phyloP scores from a whole-genome alignment of 2,329 filamentous ascomycete genomes.

The Fusarium falciforme region DNA sequence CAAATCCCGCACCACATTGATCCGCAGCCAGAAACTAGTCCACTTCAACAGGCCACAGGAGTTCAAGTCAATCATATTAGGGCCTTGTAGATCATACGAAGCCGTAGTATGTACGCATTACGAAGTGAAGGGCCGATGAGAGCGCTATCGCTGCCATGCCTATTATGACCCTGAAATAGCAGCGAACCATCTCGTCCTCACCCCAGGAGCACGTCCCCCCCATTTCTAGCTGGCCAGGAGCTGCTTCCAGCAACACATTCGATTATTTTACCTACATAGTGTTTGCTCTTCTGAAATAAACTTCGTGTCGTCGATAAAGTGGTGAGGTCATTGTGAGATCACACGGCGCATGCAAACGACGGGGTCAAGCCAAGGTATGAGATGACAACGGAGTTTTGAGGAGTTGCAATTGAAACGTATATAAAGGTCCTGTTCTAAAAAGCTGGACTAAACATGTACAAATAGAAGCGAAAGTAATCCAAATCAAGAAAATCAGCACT shows the following conservation, averaged over 20 bases:
- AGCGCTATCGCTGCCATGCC: background rate
- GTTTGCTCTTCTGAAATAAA: background rate
- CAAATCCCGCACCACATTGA: background rate
- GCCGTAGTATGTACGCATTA: background rate
- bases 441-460: background rate
- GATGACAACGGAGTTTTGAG: too few species aligned
- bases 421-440: background rate
- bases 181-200: background rate
- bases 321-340: background rate
- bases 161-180: background rate
- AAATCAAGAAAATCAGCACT: constrained; percentile 2
- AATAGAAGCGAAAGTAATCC: background rate
- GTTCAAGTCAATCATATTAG: background rate
- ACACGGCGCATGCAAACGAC: background rate
- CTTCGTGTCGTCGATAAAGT: background rate
- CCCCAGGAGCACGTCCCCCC: background rate
- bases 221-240: background rate
- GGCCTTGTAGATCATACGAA: background rate
- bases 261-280: background rate
- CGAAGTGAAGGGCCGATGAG: background rate
- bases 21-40: background rate
- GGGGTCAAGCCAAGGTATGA: background rate
- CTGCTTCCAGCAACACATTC: background rate
- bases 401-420: background rate
- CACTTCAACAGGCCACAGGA: background rate